These are phyloP conservation scores for Lentinus polychrous DNA, from an alignment of 1,284 basidiomycete genomes.

Conservation along the genomic window DNA sequence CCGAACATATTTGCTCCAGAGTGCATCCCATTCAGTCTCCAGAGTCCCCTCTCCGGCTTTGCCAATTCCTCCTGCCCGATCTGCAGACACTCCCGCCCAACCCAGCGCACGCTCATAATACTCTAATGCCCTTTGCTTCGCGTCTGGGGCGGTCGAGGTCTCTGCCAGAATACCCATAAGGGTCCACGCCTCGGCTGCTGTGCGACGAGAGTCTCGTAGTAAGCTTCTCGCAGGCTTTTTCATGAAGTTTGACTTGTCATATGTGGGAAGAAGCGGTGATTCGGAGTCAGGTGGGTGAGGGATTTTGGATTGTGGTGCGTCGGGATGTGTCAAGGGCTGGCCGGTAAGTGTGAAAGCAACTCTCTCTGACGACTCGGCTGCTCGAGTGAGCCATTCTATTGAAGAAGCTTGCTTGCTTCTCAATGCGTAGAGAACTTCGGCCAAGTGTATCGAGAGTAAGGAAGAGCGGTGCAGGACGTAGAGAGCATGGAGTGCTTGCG, in stretches of 20 bases:
- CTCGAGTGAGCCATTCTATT: conserved; percentile 49
- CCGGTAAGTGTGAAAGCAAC: conserved; percentile 53
- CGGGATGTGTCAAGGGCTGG: conserved; percentile 29
- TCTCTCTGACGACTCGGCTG: conserved; percentile 61
- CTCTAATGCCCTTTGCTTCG: conserved; percentile 36
- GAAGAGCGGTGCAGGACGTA: conserved; percentile 71
- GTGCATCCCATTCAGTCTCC: conserved; percentile 50
- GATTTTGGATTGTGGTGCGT: conserved; percentile 31
- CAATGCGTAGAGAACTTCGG: conserved; percentile 65
- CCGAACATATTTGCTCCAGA: conserved; percentile 44
- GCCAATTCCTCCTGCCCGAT: conserved; percentile 28
- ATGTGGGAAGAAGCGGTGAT: conserved; percentile 36
- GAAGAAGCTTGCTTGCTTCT: conserved; percentile 37
- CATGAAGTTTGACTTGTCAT: conserved; percentile 41
- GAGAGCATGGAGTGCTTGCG: conserved; percentile 56
- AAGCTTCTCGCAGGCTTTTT: conserved; percentile 49
- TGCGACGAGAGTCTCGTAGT: conserved; percentile 62
- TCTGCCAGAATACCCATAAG: conserved; percentile 46
- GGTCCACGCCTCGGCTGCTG: conserved; percentile 65
- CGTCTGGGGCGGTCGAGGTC: conserved; percentile 25
- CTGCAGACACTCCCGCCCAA: conserved; percentile 48
- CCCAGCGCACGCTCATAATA: conserved; percentile 56
- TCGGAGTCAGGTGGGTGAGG: conserved; percentile 38
- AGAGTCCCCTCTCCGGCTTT: conserved; percentile 42
- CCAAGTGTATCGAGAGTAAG: conserved; percentile 66